phyloP scores from a whole-genome alignment of 305 asterid species.

The Ajuga reptans region DNA sequence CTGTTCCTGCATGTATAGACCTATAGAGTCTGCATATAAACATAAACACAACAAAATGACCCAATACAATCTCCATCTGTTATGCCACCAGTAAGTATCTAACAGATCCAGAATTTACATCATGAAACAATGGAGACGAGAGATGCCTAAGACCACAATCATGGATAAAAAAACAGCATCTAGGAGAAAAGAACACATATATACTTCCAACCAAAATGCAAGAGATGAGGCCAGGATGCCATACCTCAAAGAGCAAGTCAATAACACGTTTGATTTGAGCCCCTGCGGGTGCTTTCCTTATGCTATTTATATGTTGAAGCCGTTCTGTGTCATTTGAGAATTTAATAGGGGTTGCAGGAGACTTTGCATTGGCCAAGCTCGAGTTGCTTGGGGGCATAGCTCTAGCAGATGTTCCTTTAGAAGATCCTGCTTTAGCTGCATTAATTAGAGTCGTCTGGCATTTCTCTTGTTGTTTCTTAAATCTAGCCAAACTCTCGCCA shows the following conservation, averaged over 20 bases:
- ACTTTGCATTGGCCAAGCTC: constrained; percentile 30
- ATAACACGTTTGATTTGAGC: constrained; percentile 91
- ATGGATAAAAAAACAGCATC: not conserved
- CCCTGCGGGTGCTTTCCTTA: constrained; percentile 87
- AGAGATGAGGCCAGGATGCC: not conserved
- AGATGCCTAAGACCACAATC: not conserved
- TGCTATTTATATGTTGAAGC: constrained; percentile 77
- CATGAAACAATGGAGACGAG: not conserved
- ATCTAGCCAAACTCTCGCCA: constrained; percentile 56
- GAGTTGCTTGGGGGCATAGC: constrained; percentile 26
- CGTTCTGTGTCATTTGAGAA: constrained; percentile 75
- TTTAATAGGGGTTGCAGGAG: constrained; percentile 55
- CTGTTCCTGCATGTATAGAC: not conserved
- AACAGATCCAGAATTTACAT: not conserved
- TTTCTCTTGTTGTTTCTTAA: constrained; percentile 78
- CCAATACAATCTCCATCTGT: not conserved
- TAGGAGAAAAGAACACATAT: not conserved
- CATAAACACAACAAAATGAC: not conserved
- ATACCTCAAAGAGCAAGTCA: constrained; percentile 70
- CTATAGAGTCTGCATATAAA: not conserved
- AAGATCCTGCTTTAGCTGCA: constrained; percentile 45
- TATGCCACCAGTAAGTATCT: not conserved
- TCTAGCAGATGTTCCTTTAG: constrained; percentile 37
- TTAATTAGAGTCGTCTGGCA: constrained; percentile 53
- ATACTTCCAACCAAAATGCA: constrained; percentile 13